Percentiles rank a stretch among this genome's conserved stretches.
Evolutionary conservation across 495 filamentous ascomycete genomes (phyloP).

Genomic region (Halenospora varia): DNA sequence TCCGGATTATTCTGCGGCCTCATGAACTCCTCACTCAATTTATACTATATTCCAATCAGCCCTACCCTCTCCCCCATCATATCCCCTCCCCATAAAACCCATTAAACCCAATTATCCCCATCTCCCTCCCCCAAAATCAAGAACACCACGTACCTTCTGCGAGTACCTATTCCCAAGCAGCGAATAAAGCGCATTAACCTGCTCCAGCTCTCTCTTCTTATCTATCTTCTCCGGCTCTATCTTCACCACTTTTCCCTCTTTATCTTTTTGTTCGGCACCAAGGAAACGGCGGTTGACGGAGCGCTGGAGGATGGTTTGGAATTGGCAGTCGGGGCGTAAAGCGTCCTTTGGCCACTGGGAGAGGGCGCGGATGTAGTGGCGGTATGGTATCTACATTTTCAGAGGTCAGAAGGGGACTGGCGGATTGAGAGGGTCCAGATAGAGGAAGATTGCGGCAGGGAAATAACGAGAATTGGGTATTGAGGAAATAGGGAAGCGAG

Average conservation of each 20-base stretch:
- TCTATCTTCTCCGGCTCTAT: constrained; percentile 16
- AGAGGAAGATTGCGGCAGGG: too few relatives aligned
- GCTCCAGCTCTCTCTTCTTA: constrained; percentile 42
- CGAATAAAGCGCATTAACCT: constrained; percentile 71
- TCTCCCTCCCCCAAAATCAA: too few relatives aligned
- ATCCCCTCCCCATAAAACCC: too few relatives aligned
- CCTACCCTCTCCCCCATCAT: too few relatives aligned
- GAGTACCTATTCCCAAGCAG: constrained; percentile 72
- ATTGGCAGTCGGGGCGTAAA: constrained; percentile 72
- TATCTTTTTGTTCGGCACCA: constrained; percentile 17
- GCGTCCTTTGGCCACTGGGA: constrained; percentile 73
- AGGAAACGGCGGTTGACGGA: constrained; percentile 45
- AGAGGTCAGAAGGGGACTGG: too few relatives aligned
- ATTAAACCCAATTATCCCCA: too few relatives aligned
- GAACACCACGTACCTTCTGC: constrained; percentile 40
- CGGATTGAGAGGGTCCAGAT: too few relatives aligned
- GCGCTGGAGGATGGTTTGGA: constrained; percentile 64
- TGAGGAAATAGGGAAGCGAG: too few relatives aligned
- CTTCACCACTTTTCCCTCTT: constrained; percentile 32
- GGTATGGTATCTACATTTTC: constrained; percentile 43
- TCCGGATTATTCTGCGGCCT: constrained; percentile 69
- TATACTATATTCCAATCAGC: constrained; percentile 51
- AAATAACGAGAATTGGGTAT: too few relatives aligned
- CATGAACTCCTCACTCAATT: constrained; percentile 55
- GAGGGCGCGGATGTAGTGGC: constrained; percentile 62